Evolutionary conservation across 768 basidiomycete genomes (phyloP), one percentile per base, ranked within the genome.

Genomic region (Russula ochroleuca): DNA sequence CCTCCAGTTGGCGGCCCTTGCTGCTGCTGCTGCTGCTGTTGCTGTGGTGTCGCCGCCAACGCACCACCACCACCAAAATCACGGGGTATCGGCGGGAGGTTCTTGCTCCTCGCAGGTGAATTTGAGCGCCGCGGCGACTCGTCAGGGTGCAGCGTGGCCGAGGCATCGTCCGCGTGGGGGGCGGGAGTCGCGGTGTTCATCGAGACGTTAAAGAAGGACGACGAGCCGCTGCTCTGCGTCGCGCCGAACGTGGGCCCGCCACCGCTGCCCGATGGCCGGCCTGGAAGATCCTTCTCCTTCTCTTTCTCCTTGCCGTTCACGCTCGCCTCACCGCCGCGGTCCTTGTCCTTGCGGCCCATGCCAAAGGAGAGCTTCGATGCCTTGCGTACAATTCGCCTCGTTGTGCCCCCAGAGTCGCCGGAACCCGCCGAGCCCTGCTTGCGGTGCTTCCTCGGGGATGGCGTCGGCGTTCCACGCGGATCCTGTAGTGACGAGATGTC

Each of bases 131-230:
- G 57, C 15, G 66, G 38, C 13, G 65, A 40, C 54, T 59, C 53
- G 61, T 72, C 48, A 50, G 71, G 57, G 7, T 58, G 53, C 48
- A 67, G 35, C 37, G 72, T 69, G 14, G 74, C 73, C 15, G 73
- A 71, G 8, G 66, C 66, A 3, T 81, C 80, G 5, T 73, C 73
- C 21, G 75, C 72, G 2, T 65, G 64, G 6, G 76, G 69, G 1
- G 15, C 28, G 6, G 35, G 35, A 7, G 77, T 77, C 55, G 79
- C 78, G 35, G 81, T 78, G 53, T 81, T 80, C 6, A 85, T 82
- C 7, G 85, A 79, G 33, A 90, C 87, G 70, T 92, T 91, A 79
- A 92, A 91, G 77, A 93, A 92, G 3, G 90, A 91, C 3, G 90
- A 92, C 0, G 88, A 91, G 25, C 86, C 87, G 58, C 85, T 85